Conservation (phyloP, 495 filamentous ascomycete genomes). For the Annulohypoxylon maeteangense region DNA sequence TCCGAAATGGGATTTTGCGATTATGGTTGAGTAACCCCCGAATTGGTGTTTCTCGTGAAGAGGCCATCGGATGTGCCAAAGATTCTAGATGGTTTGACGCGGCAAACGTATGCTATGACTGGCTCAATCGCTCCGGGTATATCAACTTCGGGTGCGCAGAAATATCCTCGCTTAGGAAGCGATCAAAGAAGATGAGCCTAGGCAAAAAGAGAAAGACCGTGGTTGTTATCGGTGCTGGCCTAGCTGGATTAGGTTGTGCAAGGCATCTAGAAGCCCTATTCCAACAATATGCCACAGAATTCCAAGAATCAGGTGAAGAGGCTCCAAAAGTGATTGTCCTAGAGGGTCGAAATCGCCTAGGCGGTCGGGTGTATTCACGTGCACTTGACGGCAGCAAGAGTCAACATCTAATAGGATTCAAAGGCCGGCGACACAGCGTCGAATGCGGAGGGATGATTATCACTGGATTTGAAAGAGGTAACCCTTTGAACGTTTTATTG, state of each 20-base stretch:
- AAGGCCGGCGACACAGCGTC: conserved; percentile 78
- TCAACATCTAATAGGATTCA: conserved; percentile 48
- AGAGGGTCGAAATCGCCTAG: conserved; percentile 87
- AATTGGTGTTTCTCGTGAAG: conserved; percentile 84
- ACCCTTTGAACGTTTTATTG: conserved; percentile 89
- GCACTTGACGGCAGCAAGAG: conserved; percentile 62
- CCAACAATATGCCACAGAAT: conserved; percentile 74
- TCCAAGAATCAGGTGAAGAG: conserved; percentile 69
- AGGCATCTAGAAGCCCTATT: conserved; percentile 89
- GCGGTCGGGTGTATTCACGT: conserved; percentile 95
- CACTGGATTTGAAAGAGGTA: conserved; percentile 94
- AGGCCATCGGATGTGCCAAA: conserved; percentile 92
- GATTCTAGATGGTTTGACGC: conserved; percentile 91
- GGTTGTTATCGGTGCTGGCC: conserved; percentile 92
- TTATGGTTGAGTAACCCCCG: conserved; percentile 92
- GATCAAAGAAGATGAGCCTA: conserved; percentile 47
- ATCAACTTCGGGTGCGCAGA: conserved; percentile 97
- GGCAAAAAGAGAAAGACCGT: conserved; percentile 71
- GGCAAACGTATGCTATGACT: conserved; percentile 89
- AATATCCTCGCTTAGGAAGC: conserved; percentile 53
- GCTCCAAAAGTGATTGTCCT: conserved; percentile 81
- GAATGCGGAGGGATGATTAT: conserved; percentile 98
- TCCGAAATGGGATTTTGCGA: conserved; percentile 92
- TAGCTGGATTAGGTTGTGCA: conserved; percentile 91
- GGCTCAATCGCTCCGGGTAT: conserved; percentile 89